Percentiles rank a stretch among this genome's conserved stretches.
Evolutionary conservation across 148 eudicot genomes (phyloP).

Genomic region (Simmondsia chinensis): DNA sequence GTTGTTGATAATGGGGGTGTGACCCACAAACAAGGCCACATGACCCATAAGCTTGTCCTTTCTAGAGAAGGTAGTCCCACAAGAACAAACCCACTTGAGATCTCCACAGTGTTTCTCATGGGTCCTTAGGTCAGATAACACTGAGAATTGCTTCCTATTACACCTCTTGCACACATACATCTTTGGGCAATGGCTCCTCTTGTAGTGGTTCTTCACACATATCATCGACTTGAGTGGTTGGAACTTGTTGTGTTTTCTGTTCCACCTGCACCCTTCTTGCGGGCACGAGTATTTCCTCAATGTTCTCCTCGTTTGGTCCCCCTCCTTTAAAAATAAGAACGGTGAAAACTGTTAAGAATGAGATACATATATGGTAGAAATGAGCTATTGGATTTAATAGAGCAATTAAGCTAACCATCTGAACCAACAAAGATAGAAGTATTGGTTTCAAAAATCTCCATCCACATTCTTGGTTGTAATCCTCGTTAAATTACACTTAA

Average conservation of each 20-base stretch:
- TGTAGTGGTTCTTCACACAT: conserved; percentile 87
- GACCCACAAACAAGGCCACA: conserved; percentile 68
- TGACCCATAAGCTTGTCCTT: conserved; percentile 95
- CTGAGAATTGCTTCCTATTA: conserved; percentile 62
- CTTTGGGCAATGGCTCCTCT: conserved; percentile 88
- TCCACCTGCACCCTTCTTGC: conserved; percentile 81
- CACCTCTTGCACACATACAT: conserved; percentile 80
- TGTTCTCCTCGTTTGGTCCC: neutral
- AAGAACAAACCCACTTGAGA: conserved; percentile 73
- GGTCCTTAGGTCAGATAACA: conserved; percentile 67
- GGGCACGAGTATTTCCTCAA: conserved; percentile 75
- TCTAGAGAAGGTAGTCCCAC: conserved; percentile 89
- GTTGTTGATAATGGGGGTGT: conserved; percentile 35
- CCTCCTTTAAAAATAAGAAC: no score
- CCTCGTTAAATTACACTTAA: no score
- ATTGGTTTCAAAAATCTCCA: no score
- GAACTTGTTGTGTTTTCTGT: conserved; percentile 60
- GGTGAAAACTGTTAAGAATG: no score
- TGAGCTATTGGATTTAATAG: no score
- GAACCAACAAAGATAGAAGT: no score
- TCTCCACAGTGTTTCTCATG: conserved; percentile 96
- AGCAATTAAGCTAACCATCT: no score
- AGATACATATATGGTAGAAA: no score
- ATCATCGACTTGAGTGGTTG: conserved; percentile 86
- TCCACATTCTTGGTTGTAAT: no score